Base-by-base conservation (phyloP, 2,329 filamentous ascomycete genomes). In the Myriosclerotinia duriaeana region DNA sequence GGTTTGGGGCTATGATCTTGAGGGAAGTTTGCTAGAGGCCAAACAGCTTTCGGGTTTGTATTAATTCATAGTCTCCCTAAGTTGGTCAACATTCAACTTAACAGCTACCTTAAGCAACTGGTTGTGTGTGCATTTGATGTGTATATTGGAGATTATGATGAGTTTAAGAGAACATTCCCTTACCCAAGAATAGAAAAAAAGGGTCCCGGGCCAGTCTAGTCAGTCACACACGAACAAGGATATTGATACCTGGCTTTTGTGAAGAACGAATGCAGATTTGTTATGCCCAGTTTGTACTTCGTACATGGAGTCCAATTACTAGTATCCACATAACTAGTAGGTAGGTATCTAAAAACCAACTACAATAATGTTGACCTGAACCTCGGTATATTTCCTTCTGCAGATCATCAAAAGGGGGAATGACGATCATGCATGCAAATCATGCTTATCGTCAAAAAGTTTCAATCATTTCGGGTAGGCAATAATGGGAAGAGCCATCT, bases 1-100 rank as follows among this genome's bases (percentile, higher is more conserved):
- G 75, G 76, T 78, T 58, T 78, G 72, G 75, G 73, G 69, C 69
- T 70, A 59, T 64, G 77, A 74, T 70, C 71, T 76, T 67, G 53
- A 72, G 15, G 67, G 69, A 6, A 72, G 75, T 20, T 76, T 81
- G 62, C 71, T 73, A 6, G 76, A 75, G n/a, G 79, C 79, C 4
- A 68, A 64, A 56, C 30, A 50, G 40, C 62, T 58, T 59, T 56
- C 58, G 12, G 44, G 44, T 5, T 38, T 61, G 14, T 61, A 50
- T 36, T 61, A 61, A 22, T 50, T 8, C 30, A 26, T 61, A 4
- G 22, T 52, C 22, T 52, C 30, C 22, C 44, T 48, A 9, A n/a
- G 44, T 48, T 48, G 44, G 6, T 22, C n/a, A 3, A n/a, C 17
- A 7, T 34, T 6, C 42, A 44, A 44, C 9, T 17, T 17, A 44